Conservation (phyloP, 345 rosid genomes). For the Combretum micranthum region DNA sequence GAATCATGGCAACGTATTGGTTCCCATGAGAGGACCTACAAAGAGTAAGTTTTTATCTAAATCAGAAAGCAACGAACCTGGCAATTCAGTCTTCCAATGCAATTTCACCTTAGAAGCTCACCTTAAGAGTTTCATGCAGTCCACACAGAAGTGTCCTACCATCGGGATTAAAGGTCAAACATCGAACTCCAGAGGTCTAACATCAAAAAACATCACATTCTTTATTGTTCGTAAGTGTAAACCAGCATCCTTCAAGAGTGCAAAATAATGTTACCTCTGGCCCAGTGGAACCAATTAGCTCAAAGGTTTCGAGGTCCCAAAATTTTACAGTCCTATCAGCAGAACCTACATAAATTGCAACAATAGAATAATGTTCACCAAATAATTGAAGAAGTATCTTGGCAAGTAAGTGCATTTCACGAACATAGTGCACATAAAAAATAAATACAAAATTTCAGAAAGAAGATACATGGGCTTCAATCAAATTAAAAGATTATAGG, state of each 20-base stretch:
- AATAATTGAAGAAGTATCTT: background rate
- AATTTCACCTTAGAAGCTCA: constrained; percentile 12
- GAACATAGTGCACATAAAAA: too few relatives aligned
- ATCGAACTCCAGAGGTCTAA: constrained; percentile 82
- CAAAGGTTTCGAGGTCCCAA: constrained; percentile 99
- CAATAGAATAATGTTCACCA: constrained; percentile 3
- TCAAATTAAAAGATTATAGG: too few relatives aligned
- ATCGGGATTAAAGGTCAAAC: constrained; percentile 91
- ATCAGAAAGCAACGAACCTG: constrained; percentile 7
- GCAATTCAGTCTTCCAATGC: constrained; percentile 1
- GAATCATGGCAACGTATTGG: constrained; percentile 82
- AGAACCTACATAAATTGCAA: constrained; percentile 50
- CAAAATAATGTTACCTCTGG: constrained; percentile 58
- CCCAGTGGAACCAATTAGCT: constrained; percentile 89
- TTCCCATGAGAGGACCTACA: constrained; percentile 93
- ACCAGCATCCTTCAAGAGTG: too few relatives aligned
- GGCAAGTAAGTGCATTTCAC: too few relatives aligned
- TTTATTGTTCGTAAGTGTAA: background rate
- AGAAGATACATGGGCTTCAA: too few relatives aligned
- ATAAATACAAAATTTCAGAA: too few relatives aligned
- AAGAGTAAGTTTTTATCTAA: constrained; percentile 9
- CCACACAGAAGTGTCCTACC: constrained; percentile 95
- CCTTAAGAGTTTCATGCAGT: constrained; percentile 88
- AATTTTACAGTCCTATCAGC: constrained; percentile 95
- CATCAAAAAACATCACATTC: constrained; percentile 13